Percentiles rank a stretch among this genome's conserved stretches.
Conservation (phyloP, 306 rosid species). For the Cicer chorassanicum region DNA sequence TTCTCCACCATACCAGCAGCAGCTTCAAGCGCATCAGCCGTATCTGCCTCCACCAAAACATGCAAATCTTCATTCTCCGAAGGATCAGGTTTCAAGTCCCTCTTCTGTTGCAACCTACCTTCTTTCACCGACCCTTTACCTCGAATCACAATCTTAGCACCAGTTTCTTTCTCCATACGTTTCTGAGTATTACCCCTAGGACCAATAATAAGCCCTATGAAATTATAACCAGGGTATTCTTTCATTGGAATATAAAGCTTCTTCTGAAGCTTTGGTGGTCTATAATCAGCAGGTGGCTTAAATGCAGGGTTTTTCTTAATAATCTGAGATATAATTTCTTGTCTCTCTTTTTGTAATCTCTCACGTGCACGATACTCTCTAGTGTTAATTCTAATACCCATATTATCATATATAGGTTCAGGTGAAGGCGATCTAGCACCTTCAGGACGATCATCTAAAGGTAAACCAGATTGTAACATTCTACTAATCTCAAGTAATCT, state of each 20-base stretch:
- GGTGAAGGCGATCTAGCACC: conserved; percentile 98
- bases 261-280: conserved; percentile 98
- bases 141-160: conserved; percentile 93
- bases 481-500: conserved; percentile 92
- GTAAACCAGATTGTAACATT: conserved; percentile 90
- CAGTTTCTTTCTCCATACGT: conserved; percentile 97
- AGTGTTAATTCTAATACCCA: conserved; percentile 92
- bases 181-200: conserved; percentile 98
- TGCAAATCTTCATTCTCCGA: conserved; percentile 97
- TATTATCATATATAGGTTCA: conserved; percentile 90
- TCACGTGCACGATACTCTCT: conserved; percentile 95
- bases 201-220: conserved; percentile 93
- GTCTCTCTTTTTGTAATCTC: conserved; percentile 87
- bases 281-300: conserved; percentile 95
- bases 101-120: conserved; percentile 93
- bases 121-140: conserved; percentile 97
- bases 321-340: conserved; percentile 90
- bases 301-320: conserved; percentile 91
- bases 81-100: conserved; percentile 92
- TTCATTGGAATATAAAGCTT: conserved; percentile 98
- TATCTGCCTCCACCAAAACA: conserved; percentile 95
- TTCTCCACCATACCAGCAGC: conserved; percentile 99
- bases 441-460: conserved; percentile 92
- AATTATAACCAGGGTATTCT: conserved; percentile 94
- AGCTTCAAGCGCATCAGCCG: conserved; percentile 86